phyloP scores from a whole-genome alignment of 2,329 filamentous ascomycete genomes.

The Colletotrichum sp. region DNA sequence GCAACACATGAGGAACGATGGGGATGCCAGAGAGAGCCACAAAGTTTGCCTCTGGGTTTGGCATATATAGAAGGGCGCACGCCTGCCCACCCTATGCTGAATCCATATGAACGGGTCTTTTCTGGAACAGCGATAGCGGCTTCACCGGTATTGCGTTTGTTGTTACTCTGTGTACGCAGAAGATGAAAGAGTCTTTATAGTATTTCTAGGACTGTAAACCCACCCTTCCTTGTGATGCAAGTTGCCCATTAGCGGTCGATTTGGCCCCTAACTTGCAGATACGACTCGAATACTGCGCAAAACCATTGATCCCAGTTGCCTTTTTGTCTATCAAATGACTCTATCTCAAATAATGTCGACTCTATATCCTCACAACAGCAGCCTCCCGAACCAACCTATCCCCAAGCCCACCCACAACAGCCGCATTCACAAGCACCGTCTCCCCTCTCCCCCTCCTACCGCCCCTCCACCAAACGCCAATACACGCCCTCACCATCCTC shows the following conservation, averaged over 20 bases:
- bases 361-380: slow-evolving; percentile 1
- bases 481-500: not conserved
- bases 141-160: not conserved
- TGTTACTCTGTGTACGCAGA: not conserved
- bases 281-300: not conserved
- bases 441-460: not conserved
- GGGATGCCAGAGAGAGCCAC: not conserved
- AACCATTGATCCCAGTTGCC: not conserved
- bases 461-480: not conserved
- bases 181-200: not conserved
- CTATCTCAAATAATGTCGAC: accelerated
- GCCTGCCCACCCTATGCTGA: not conserved
- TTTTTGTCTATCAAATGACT: not conserved
- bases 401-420: not conserved
- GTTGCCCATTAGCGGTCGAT: not conserved
- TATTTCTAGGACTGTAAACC: not conserved
- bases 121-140: not conserved
- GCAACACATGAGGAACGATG: not conserved
- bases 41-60: too few species aligned
- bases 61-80: not conserved
- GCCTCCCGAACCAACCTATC: not conserved
- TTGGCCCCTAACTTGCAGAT: not conserved
- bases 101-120: too few species aligned
- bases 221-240: not conserved
- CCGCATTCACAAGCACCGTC: slow-evolving; percentile 7